Conservation (phyloP, 768 basidiomycete genomes). For the Kwoniella bestiolae region DNA sequence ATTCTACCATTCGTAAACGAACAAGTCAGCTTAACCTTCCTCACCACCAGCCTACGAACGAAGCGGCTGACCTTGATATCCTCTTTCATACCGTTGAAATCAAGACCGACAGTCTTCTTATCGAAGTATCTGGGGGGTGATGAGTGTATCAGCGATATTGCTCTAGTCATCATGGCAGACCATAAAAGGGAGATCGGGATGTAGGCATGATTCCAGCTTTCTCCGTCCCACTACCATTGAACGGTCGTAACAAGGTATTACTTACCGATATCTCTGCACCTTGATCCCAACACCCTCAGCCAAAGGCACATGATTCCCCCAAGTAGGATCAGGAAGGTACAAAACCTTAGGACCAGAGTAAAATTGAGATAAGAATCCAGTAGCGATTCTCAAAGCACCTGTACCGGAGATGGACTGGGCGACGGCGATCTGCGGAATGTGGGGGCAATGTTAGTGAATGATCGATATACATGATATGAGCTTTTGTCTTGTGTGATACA, state of each 20-base stretch:
- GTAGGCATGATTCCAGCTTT: no score
- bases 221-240: no score
- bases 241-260: no score
- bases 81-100: constrained; percentile 85
- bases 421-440: constrained; percentile 68
- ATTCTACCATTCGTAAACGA: constrained; percentile 56
- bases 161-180: no score
- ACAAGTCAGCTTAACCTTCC: not conserved
- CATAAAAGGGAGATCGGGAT: no score
- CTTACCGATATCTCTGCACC: constrained; percentile 69
- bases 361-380: constrained; percentile 84
- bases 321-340: constrained; percentile 89
- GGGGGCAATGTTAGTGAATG: no score
- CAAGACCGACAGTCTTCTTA: constrained; percentile 82
- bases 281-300: constrained; percentile 86
- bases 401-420: constrained; percentile 98
- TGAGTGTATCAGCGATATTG: not conserved
- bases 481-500: no score
- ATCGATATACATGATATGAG: not conserved
- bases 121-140: constrained; percentile 66
- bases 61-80: constrained; percentile 69
- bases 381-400: constrained; percentile 93
- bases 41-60: not conserved
- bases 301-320: constrained; percentile 91
- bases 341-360: constrained; percentile 73